Evolutionary conservation across 306 rosid genomes (phyloP).

Genomic region (Prosopis cineraria): DNA sequence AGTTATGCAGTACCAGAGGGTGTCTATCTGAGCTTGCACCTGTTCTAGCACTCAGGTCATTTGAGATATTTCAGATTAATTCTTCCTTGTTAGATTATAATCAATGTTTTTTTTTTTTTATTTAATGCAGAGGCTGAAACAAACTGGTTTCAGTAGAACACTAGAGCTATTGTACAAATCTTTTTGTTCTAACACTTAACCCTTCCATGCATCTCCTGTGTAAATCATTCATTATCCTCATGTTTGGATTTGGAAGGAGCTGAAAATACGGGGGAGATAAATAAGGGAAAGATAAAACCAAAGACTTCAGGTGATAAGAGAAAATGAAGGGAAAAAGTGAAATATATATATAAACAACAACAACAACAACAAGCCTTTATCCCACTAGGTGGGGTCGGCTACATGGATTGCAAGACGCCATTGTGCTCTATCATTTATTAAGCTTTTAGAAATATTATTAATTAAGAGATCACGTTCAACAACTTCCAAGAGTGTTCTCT

Average conservation of each 20-base stretch:
- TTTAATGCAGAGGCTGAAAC: not conserved
- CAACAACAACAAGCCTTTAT: no score
- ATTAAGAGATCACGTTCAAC: no score
- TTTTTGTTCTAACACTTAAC: not conserved
- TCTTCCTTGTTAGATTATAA: not conserved
- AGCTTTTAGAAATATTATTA: no score
- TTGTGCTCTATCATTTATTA: no score
- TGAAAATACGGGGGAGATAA: no score
- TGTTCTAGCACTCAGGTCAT: conserved; percentile 3
- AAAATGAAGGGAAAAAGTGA: no score
- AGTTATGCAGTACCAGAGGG: conserved; percentile 18
- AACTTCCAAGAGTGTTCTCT: no score
- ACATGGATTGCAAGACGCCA: no score
- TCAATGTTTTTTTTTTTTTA: not conserved
- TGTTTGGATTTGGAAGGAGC: no score
- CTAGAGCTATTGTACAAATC: not conserved
- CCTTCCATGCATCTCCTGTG: not conserved
- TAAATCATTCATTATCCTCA: not conserved
- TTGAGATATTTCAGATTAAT: not conserved
- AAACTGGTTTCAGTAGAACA: not conserved
- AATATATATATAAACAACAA: no score
- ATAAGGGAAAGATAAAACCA: not conserved
- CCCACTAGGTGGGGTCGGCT: no score
- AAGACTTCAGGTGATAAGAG: no score
- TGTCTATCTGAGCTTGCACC: conserved; percentile 25